Evolutionary conservation across 169 alveolate species (phyloP), one percentile per base, ranked within the genome.

Genomic region (Plasmodium cynomolgi): DNA sequence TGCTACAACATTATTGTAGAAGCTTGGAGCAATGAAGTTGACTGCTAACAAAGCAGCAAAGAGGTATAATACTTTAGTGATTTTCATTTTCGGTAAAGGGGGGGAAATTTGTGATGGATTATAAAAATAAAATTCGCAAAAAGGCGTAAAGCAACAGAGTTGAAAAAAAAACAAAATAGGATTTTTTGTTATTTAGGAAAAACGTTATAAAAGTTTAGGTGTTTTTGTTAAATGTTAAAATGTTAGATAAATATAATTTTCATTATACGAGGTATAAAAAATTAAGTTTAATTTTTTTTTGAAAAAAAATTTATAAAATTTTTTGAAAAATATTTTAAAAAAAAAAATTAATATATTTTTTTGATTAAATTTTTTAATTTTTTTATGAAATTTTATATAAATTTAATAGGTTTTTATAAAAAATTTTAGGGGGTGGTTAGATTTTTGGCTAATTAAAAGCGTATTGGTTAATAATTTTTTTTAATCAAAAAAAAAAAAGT

Each of bases 11-110:
- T n/a, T 83, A 39, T 83, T 83, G 91, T 83, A 83, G 80, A 56
- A 54, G 15, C 91, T 83, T 83, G 91, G 91, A n/a, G 91, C 81
- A 83, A 83, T 83, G 11, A 83, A 54, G 74, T 83, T 83, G 26
- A 83, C 81, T 56, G 91, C 91, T 58, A 83, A 83, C 29, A 83
- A 62, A 33, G 91, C 81, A 56, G 91, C 91, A 15, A 83, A 2
- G 58, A 83, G 37, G 41, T 83, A 83, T 83, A 83, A 47, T 15
- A 41, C 73, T 47, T 83, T 83, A 13, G 91, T 56, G 81, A 83
- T 54, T 83, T 83, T 83, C 91, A 83, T 83, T 83, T 83, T 83
- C 20, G 54, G 26, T 58, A 58, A 83, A 31, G 81, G 90, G 80
- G 26, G 80, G 72, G 68, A 34, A 7, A 17, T 13, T 23, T 8